Conservation (phyloP, 108 stramenopile species). For the Cafeteria roenbergensis region DNA sequence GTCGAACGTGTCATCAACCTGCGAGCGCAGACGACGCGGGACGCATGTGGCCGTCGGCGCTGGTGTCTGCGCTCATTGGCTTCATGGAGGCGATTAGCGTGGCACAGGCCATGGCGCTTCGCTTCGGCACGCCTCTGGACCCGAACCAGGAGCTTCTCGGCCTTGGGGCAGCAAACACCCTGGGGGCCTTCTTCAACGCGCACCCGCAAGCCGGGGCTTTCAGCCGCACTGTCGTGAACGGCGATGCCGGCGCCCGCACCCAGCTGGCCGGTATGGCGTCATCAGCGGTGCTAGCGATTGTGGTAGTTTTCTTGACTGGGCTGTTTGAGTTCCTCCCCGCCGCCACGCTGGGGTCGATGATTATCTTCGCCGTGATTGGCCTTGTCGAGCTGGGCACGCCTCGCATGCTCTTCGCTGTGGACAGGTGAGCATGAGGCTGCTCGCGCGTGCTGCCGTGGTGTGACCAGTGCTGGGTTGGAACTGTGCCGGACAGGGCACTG, state of each 20-base stretch:
- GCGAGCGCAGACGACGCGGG: too few relatives aligned
- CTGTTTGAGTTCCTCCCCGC: slow-evolving; percentile 58
- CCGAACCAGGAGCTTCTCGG: slow-evolving; percentile 57
- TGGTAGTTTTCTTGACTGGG: slow-evolving; percentile 54
- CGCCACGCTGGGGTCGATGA: slow-evolving; percentile 47
- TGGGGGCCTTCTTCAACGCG: slow-evolving; percentile 45
- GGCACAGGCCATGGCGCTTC: slow-evolving; percentile 44
- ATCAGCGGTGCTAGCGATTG: slow-evolving; percentile 45
- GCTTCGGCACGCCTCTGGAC: slow-evolving; percentile 58
- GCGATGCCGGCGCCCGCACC: slow-evolving; percentile 49
- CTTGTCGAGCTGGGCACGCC: slow-evolving; percentile 51
- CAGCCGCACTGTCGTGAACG: slow-evolving; percentile 58
- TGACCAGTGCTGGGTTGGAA: too few relatives aligned
- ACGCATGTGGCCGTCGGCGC: slow-evolving; percentile 28
- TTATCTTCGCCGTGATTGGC: slow-evolving; percentile 53
- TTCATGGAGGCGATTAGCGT: slow-evolving; percentile 67
- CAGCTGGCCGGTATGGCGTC: slow-evolving; percentile 51
- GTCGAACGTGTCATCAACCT: too few relatives aligned
- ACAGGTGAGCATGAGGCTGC: too few relatives aligned
- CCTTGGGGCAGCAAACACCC: slow-evolving; percentile 55
- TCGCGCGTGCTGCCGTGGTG: too few relatives aligned
- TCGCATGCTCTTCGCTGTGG: slow-evolving; percentile 45
- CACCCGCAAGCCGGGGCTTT: slow-evolving; percentile 47
- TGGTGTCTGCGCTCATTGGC: slow-evolving; percentile 41
- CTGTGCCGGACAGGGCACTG: too few relatives aligned